Percentiles rank a stretch among this genome's conserved stretches.
Conservation (phyloP, 1,139 yeast genomes). For the Spathaspora sp. region DNA sequence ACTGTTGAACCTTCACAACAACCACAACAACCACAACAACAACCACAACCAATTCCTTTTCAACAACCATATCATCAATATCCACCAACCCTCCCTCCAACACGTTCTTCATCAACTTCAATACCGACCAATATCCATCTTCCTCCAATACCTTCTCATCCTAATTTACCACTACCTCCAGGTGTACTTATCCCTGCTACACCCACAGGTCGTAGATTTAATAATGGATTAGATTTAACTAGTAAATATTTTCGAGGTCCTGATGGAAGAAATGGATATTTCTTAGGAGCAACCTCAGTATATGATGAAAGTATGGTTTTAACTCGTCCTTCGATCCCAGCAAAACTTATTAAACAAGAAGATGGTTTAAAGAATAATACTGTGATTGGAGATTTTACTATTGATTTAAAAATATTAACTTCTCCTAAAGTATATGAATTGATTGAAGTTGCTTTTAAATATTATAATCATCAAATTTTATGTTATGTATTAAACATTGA, state of each 20-base stretch:
- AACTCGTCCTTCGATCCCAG: background rate
- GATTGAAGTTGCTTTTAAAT: constrained; percentile 5
- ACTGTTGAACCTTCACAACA: background rate
- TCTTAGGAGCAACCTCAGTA: constrained; percentile 8
- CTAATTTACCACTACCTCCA: constrained; percentile 6
- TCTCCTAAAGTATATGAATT: constrained; percentile 5
- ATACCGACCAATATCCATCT: background rate
- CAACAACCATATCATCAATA: constrained; percentile 1
- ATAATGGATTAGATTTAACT: constrained; percentile 7
- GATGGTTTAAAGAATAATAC: background rate
- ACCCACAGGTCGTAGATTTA: too few species aligned
- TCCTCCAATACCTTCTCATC: constrained; percentile 2
- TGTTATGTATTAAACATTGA: constrained; percentile 7
- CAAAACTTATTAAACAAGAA: background rate
- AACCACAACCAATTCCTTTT: constrained; percentile 1
- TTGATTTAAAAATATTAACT: constrained; percentile 6
- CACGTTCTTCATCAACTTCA: background rate
- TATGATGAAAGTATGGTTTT: constrained; percentile 11
- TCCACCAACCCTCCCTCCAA: background rate
- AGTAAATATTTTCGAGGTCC: constrained; percentile 8
- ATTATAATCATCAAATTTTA: constrained; percentile 8
- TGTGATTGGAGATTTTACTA: background rate
- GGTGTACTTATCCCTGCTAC: background rate
- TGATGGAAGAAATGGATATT: constrained; percentile 7
- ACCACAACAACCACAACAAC: background rate